phyloP scores from a whole-genome alignment of 225 moss, liverwort and hornwort species.

The Polytrichum commune region DNA sequence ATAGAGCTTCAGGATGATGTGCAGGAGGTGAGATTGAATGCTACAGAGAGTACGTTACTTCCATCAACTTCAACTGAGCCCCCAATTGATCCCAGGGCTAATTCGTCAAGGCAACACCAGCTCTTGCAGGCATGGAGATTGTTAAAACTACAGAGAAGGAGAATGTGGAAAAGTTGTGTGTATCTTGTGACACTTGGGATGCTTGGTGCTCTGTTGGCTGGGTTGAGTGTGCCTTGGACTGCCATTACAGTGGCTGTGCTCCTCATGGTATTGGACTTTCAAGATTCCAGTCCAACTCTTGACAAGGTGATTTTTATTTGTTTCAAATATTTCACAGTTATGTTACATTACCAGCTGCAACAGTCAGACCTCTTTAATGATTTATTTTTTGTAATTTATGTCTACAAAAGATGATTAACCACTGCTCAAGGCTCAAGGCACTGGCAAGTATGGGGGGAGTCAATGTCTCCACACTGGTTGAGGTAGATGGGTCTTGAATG shows the following conservation, averaged over 20 bases:
- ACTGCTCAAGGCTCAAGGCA: no score
- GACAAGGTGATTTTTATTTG: slow-evolving; percentile 40
- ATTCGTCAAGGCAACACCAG: neutral
- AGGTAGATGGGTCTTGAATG: no score
- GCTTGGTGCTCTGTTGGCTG: slow-evolving; percentile 76
- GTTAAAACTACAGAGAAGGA: neutral
- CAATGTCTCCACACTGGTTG: no score
- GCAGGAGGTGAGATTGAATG: neutral
- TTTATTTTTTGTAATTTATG: no score
- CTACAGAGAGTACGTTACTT: neutral
- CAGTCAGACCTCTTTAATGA: no score
- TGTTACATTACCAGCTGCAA: no score
- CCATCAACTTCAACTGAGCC: neutral
- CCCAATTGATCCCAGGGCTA: neutral
- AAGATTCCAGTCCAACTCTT: slow-evolving; percentile 81
- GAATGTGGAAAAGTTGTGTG: slow-evolving; percentile 47
- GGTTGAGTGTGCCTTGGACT: slow-evolving; percentile 76
- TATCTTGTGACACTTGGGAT: slow-evolving; percentile 71
- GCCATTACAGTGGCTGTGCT: slow-evolving; percentile 75
- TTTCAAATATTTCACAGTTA: no score
- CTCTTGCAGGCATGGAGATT: neutral
- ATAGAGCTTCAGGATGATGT: neutral
- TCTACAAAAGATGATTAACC: no score
- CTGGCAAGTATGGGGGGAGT: no score
- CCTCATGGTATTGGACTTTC: slow-evolving; percentile 70